Evolutionary conservation across 208 protist genomes (phyloP).

Genomic region (Acanthamoeba triangularis): DNA sequence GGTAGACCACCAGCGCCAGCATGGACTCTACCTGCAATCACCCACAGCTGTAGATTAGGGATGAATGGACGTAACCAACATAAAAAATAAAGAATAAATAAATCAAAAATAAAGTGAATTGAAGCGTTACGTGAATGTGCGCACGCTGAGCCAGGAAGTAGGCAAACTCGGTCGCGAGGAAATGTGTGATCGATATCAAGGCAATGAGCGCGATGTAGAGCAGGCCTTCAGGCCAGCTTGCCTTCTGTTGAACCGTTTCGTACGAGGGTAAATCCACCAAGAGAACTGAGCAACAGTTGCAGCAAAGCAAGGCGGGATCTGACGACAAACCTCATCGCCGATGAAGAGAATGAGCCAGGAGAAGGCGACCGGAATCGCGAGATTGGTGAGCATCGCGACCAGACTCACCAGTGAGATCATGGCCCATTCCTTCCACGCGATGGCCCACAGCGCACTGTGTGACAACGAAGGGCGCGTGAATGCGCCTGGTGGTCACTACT

Average conservation of each 20-base stretch:
- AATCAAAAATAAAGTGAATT: neutral
- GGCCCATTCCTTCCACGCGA: neutral
- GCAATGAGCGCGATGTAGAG: neutral
- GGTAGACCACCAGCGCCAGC: neutral
- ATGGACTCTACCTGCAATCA: neutral
- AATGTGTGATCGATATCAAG: neutral
- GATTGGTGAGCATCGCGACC: neutral
- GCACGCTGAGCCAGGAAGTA: neutral
- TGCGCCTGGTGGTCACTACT: neutral
- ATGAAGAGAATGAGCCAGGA: neutral
- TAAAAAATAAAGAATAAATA: too few species aligned
- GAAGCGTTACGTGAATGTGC: neutral
- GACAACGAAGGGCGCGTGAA: neutral
- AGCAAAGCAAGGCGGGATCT: neutral
- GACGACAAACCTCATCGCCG: slow-evolving; percentile 15
- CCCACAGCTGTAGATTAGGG: neutral
- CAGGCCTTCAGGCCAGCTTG: neutral
- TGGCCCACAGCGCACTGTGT: neutral
- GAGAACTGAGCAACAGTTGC: neutral
- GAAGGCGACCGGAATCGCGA: neutral
- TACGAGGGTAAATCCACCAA: too few species aligned
- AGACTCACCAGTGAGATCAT: neutral
- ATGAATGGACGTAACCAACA: too few species aligned
- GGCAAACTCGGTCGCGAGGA: neutral
- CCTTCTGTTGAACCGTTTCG: neutral